phyloP scores from a whole-genome alignment of 164 flowering plant species.

The Piper longum region DNA sequence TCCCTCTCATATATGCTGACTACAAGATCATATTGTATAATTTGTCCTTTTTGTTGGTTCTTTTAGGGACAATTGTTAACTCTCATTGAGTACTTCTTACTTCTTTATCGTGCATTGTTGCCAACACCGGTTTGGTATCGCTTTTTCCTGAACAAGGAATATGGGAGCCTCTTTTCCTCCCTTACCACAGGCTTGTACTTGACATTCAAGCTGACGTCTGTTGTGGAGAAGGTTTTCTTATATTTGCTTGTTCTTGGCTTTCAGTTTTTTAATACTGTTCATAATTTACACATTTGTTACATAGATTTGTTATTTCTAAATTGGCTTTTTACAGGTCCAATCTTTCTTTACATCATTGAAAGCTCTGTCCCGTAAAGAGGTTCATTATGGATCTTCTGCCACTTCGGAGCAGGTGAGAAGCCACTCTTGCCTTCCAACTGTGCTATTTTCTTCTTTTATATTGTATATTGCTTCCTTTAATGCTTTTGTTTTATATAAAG shows the following conservation, averaged over 20 bases:
- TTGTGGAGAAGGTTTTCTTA: slow-evolving; percentile 81
- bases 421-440: background rate
- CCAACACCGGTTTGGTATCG: slow-evolving; percentile 99
- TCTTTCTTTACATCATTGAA: slow-evolving; percentile 69
- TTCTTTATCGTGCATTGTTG: slow-evolving; percentile 83
- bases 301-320: background rate
- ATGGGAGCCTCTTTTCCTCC: slow-evolving; percentile 97
- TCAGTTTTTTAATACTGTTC: background rate
- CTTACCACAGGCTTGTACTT: slow-evolving; percentile 91
- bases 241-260: background rate
- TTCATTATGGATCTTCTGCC: slow-evolving; percentile 93
- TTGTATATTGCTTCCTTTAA: too few species aligned
- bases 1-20: background rate
- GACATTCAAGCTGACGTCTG: slow-evolving; percentile 93
- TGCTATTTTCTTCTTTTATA: background rate
- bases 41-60: background rate
- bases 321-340: slow-evolving; percentile 48
- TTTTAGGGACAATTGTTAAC: slow-evolving; percentile 95
- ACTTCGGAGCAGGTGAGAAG: slow-evolving; percentile 77
- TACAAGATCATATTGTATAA: background rate
- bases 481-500: too few species aligned
- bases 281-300: background rate
- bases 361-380: slow-evolving; percentile 88
- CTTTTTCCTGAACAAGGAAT: slow-evolving; percentile 95
- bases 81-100: slow-evolving; percentile 74